Base-by-base conservation (phyloP, 208 protist genomes). In the Kentomonas sorsogonicus region DNA sequence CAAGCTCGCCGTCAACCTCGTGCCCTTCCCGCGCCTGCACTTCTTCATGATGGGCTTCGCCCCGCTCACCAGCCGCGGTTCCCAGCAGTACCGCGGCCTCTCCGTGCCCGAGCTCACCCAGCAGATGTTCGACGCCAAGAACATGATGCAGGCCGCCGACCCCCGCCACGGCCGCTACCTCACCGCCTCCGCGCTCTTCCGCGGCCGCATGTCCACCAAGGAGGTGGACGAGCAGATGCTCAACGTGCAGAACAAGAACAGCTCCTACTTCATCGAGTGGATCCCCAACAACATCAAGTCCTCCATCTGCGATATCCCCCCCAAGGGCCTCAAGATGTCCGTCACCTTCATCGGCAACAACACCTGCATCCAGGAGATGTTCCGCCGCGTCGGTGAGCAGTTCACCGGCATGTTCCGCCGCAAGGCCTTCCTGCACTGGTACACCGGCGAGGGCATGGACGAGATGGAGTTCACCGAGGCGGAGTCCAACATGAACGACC, bases 391-490 rank as follows among this genome's bases (percentile, higher is more conserved):
- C 7, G 78, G 68, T 51, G 86, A 96, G 66, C 96, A 99, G 79
- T 99, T 99, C 86, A 96, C 80, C 30, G 77, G 78, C 61, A 99
- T 99, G 98, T 99, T 99, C 88, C 78, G 85, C 60, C 74, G 95
- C 63, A 99, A 98, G 83, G 98, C 98, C 57, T 99, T 99, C 91
- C 80, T 99, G 30, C 98, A 99, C 87, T 99, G 98, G 98, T 99
- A 99, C 89, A 98, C 95, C 45, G 92, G 93, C 43, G 96, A 98
- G 81, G 84, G 84, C 47, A 92, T 92, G 84, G 81, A 92, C 64
- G 82, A 89, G 68, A 86, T 84, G 72, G 84, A 89, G 68, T 93
- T 93, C 69, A 79, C 88, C 20, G 95, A 98, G 78, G 58, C 84
- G 7, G 66, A 72, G 61, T 92, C 82, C 56, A 96, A 98, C 80